A percentile compares a stretch with the other conserved stretches of the same genome.
Evolutionary conservation across 2,329 filamentous ascomycete genomes (phyloP).

Genomic region (Pseudopyricularia cyperi): DNA sequence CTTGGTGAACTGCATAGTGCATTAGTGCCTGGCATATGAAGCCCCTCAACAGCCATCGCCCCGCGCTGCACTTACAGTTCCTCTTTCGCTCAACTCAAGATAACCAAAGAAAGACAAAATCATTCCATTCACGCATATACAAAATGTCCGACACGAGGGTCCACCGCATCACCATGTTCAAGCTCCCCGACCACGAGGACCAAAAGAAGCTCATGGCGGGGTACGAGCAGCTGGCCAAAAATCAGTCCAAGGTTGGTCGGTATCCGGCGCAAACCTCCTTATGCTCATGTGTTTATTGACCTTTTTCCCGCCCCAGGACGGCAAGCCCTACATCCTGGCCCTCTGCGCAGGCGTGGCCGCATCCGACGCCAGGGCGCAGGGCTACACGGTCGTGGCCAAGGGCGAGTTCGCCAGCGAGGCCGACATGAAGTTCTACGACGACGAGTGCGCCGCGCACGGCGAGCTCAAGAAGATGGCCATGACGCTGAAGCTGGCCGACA

Average conservation of each 20-base stretch:
- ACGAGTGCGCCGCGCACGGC: slow-evolving; percentile 29
- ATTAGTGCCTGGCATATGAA: no score
- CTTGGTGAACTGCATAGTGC: no score
- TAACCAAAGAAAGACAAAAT: no score
- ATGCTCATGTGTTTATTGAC: not conserved
- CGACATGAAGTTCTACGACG: slow-evolving; percentile 61
- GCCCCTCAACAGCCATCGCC: no score
- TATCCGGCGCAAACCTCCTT: not conserved
- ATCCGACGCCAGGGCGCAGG: slow-evolving; percentile 47
- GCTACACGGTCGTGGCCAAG: slow-evolving; percentile 51
- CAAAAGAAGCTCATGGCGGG: slow-evolving; percentile 29
- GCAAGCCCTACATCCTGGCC: slow-evolving; percentile 55
- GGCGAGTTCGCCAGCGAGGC: slow-evolving; percentile 50
- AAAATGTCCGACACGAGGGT: slow-evolving; percentile 11
- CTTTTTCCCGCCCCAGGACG: slow-evolving; percentile 35
- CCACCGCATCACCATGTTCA: slow-evolving; percentile 40
- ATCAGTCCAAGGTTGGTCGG: slow-evolving; percentile 27
- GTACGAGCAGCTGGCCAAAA: slow-evolving; percentile 26
- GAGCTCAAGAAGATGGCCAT: slow-evolving; percentile 22
- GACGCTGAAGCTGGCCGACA: slow-evolving; percentile 19
- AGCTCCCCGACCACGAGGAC: slow-evolving; percentile 29
- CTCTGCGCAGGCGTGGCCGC: slow-evolving; percentile 32
- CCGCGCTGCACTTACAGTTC: no score
- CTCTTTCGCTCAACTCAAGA: no score
- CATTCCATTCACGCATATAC: not conserved